Conservation (phyloP, 2,329 filamentous ascomycete species). For the Colletotrichum chrysophilum region DNA sequence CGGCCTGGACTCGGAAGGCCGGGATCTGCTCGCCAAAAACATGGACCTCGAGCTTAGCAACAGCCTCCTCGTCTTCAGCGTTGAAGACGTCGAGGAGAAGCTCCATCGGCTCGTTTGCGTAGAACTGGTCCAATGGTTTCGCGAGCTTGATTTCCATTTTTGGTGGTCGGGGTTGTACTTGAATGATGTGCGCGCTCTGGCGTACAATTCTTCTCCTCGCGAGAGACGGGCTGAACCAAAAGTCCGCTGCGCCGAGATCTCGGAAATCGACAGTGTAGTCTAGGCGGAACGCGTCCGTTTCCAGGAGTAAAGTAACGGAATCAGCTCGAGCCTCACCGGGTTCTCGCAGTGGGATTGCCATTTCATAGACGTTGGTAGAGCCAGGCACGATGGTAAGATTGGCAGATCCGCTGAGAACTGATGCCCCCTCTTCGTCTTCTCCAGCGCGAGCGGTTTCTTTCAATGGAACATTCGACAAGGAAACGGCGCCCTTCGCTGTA, state of each 20-base stretch:
- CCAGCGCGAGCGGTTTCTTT: not conserved
- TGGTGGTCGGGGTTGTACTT: constrained; percentile 85
- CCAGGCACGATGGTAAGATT: constrained; percentile 72
- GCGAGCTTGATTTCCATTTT: constrained; percentile 81
- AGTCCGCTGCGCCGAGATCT: constrained; percentile 42
- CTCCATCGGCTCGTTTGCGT: constrained; percentile 79
- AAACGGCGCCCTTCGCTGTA: constrained; percentile 25
- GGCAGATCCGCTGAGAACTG: constrained; percentile 27
- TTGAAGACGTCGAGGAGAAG: constrained; percentile 77
- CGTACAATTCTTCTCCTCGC: constrained; percentile 53
- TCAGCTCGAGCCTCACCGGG: constrained; percentile 76
- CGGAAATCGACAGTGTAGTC: constrained; percentile 65
- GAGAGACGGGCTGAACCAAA: constrained; percentile 56
- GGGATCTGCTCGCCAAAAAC: constrained; percentile 66
- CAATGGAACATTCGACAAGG: constrained; percentile 32
- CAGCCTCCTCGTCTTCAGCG: constrained; percentile 80
- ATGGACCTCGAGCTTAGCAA: constrained; percentile 72
- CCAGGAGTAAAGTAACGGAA: constrained; percentile 67
- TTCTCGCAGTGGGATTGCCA: constrained; percentile 78
- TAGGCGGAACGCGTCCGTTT: constrained; percentile 70
- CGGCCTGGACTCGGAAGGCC: constrained; percentile 45
- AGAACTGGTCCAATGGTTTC: constrained; percentile 73
- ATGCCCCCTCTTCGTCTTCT: constrained; percentile 31
- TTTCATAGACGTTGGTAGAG: constrained; percentile 72
- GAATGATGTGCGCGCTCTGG: constrained; percentile 60